Evolutionary conservation across 805 yeast species (phyloP).

Genomic region (Pichia heedii): DNA sequence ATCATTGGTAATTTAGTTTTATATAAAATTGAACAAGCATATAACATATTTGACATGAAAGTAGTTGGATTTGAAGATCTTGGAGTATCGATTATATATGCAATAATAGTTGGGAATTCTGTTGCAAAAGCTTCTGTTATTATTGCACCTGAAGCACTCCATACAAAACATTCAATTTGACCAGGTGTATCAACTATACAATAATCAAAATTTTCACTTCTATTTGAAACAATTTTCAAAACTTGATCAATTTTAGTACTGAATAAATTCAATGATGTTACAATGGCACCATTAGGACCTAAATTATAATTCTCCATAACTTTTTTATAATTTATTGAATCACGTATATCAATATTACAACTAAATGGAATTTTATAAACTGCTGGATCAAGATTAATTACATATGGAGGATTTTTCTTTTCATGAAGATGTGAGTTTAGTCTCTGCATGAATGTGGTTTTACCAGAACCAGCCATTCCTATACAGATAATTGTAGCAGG

Average conservation of each 20-base stretch:
- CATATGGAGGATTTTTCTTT: slow-evolving; percentile 71
- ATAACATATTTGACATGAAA: slow-evolving; percentile 95
- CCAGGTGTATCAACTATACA: slow-evolving; percentile 97
- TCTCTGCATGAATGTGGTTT: slow-evolving; percentile 96
- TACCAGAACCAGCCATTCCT: slow-evolving; percentile 67
- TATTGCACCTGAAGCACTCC: slow-evolving; percentile 97
- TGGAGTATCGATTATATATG: slow-evolving; percentile 95
- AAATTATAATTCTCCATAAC: slow-evolving; percentile 93
- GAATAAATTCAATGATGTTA: slow-evolving; percentile 85
- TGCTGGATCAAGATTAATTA: slow-evolving; percentile 93
- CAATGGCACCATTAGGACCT: slow-evolving; percentile 98
- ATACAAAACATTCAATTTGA: slow-evolving; percentile 95
- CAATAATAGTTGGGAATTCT: slow-evolving; percentile 89
- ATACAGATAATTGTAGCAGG: slow-evolving; percentile 33
- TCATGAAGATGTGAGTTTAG: slow-evolving; percentile 81
- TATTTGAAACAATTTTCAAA: slow-evolving; percentile 72
- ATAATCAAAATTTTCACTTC: slow-evolving; percentile 49
- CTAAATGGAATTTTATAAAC: slow-evolving; percentile 90
- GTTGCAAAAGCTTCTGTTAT: slow-evolving; percentile 96
- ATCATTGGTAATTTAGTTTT: slow-evolving; percentile 96
- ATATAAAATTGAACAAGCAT: slow-evolving; percentile 94
- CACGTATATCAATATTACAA: slow-evolving; percentile 91
- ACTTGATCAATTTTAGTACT: slow-evolving; percentile 97
- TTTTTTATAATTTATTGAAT: slow-evolving; percentile 88
- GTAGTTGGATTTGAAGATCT: slow-evolving; percentile 91